Base-by-base conservation (phyloP, 331 rosid genomes). In the Malus hybrid region DNA sequence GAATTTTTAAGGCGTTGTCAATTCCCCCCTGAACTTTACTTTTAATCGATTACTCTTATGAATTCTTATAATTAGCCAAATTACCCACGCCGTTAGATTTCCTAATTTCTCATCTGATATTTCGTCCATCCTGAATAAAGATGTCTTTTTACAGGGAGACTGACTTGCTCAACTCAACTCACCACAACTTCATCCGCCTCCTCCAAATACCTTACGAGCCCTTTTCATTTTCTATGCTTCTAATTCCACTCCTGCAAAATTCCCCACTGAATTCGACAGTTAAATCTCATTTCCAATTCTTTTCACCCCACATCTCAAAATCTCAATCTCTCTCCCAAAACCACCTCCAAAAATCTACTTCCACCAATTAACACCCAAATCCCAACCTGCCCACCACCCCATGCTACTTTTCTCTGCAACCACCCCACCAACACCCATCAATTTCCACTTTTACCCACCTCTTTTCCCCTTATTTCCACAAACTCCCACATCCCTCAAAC, bases 401-500 rank as follows among this genome's bases (percentile, higher is more conserved):
- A 42, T 86, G 93, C 85, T 83, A 22, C 84, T 83, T 32, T 71
- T 87, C 83, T 87, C 86, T 72, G 81, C 82, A 36, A 77, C 65
- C 54, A 5, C 84, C 46, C 50, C 61, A 73, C 46, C 69, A 59
- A 24, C 64, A 44, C 76, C 70, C 71, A 34, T 60, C 76, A 55
- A 46, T 82, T 61, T 81, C 73, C 67, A 54, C 80, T 61, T 54
- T 72, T 71, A 16, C 73, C 73, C 52, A 75, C 39, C 42, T 16
- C 19, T 44, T 82, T 42, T 31, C 56, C 73, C 74, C 65, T 34
- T 11, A 74, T 28, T 76, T 68, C 70, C 64, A 28, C 44, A 75
- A 75, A 36, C 74, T 67, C 76, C 81, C 54, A 11, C 28, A 69
- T 65, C 70, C 24, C 24, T 65, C 55, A 69, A 67, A 42, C 67